Conservation (phyloP, 2,329 filamentous ascomycete genomes). For the Microcera coccophila region DNA sequence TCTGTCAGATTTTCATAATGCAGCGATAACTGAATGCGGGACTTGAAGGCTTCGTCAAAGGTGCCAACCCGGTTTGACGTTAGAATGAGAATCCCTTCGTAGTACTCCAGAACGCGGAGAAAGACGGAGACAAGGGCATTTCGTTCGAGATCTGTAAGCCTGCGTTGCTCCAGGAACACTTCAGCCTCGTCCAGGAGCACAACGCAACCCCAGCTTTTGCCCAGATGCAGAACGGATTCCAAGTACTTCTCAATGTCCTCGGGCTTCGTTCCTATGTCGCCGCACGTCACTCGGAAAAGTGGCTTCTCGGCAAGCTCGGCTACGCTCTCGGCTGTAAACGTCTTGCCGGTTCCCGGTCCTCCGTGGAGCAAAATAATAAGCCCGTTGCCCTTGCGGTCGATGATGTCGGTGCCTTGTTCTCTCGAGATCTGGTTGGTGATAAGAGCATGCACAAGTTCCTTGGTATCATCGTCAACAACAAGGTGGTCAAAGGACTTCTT, state of each 20-base stretch:
- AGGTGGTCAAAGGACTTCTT: slow-evolving; percentile 11
- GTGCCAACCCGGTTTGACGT: slow-evolving; percentile 34
- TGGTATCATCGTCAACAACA: slow-evolving; percentile 7
- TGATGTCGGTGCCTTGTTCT: slow-evolving; percentile 26
- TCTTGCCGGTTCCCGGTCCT: slow-evolving; percentile 10
- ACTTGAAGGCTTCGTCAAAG: slow-evolving; percentile 37
- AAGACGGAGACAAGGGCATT: slow-evolving; percentile 30
- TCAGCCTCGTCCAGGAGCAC: slow-evolving; percentile 24
- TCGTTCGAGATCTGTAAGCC: slow-evolving; percentile 18
- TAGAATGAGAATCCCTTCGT: slow-evolving; percentile 34
- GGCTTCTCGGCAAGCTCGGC: slow-evolving; percentile 9
- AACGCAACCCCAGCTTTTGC: slow-evolving; percentile 16
- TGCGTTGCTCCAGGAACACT: slow-evolving; percentile 25
- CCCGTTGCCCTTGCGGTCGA: slow-evolving; percentile 28
- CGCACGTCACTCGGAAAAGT: slow-evolving; percentile 7
- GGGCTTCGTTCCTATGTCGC: slow-evolving; percentile 13
- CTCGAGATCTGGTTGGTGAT: slow-evolving; percentile 1
- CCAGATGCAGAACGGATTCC: slow-evolving; percentile 6
- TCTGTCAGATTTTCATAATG: slow-evolving; percentile 28
- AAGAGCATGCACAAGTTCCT: slow-evolving; percentile 10
- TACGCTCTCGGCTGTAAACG: slow-evolving; percentile 7
- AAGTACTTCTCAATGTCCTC: slow-evolving; percentile 12
- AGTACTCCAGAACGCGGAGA: slow-evolving; percentile 34
- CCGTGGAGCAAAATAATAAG: slow-evolving; percentile 33
- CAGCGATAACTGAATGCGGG: slow-evolving; percentile 33